A percentile compares a stretch with the other conserved stretches of the same genome.
phyloP scores from a whole-genome alignment of 2,329 filamentous ascomycete genomes.

The Aspergillus versicolor region DNA sequence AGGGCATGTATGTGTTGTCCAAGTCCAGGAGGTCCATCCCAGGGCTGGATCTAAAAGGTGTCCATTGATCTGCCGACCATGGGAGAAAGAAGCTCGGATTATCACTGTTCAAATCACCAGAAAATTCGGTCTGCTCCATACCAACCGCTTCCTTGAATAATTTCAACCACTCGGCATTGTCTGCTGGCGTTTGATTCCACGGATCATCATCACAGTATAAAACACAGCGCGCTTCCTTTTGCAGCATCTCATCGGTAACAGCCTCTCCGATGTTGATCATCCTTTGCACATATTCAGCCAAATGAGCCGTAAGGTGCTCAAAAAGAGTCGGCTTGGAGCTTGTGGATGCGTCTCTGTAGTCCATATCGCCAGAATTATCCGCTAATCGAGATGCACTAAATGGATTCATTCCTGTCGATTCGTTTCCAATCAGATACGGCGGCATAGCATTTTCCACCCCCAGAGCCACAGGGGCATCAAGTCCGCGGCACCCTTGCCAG shows the following conservation, averaged over 20 bases:
- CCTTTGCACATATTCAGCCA: constrained; percentile 22
- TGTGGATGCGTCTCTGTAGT: too few species aligned
- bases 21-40: too few species aligned
- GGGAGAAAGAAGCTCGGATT: too few species aligned
- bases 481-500: constrained; percentile 37
- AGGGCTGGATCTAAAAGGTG: too few species aligned
- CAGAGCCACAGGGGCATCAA: constrained; percentile 27
- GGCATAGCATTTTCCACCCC: constrained; percentile 39
- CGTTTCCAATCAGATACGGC: constrained; percentile 35
- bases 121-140: too few species aligned
- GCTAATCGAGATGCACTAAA: constrained; percentile 14
- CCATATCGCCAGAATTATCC: background rate
- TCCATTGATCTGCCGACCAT: too few species aligned
- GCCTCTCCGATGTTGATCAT: constrained; percentile 21
- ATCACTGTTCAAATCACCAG: too few species aligned
- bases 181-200: constrained; percentile 39
- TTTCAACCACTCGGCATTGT: constrained; percentile 20
- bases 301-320: constrained; percentile 22
- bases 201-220: constrained; percentile 33
- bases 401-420: constrained; percentile 19
- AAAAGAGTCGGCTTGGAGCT: background rate
- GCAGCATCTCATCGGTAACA: constrained; percentile 32
- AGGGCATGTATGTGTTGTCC: too few species aligned
- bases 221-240: constrained; percentile 30
- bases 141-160: constrained; percentile 2